These are phyloP conservation scores for Colletotrichum neosansevieriae DNA, from an alignment of 2,329 filamentous ascomycete species.

Conservation along the genomic window DNA sequence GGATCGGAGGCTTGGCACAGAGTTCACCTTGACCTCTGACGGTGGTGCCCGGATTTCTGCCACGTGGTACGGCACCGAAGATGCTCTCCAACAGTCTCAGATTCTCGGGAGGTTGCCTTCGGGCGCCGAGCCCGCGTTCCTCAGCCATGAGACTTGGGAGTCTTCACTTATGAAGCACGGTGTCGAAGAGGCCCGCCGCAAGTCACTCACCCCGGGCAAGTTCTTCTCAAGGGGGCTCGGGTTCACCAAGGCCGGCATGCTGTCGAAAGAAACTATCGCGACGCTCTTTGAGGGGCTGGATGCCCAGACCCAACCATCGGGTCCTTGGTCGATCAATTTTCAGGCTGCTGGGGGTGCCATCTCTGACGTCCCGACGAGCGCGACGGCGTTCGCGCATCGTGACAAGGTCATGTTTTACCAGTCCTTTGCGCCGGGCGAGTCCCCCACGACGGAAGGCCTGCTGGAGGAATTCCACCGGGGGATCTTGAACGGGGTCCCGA, in stretches of 20 bases:
- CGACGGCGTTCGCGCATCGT: constrained; percentile 67
- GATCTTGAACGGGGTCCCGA: background rate
- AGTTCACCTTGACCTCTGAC: constrained; percentile 60
- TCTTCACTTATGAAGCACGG: constrained; percentile 60
- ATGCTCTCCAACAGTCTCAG: constrained; percentile 60
- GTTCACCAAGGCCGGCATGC: constrained; percentile 56
- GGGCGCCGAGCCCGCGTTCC: constrained; percentile 52
- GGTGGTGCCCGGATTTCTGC: constrained; percentile 64
- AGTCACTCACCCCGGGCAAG: constrained; percentile 53
- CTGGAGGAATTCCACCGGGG: constrained; percentile 1
- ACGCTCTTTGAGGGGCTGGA: constrained; percentile 63
- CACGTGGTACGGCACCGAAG: constrained; percentile 64
- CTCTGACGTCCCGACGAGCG: constrained; percentile 61
- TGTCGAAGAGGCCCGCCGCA: constrained; percentile 55
- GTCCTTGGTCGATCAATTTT: constrained; percentile 68
- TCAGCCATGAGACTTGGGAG: constrained; percentile 65
- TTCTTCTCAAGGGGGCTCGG: constrained; percentile 65
- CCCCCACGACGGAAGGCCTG: constrained; percentile 46
- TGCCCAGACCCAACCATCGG: constrained; percentile 55
- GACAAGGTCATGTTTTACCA: constrained; percentile 69
- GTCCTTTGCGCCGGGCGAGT: constrained; percentile 61
- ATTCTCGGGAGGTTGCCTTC: constrained; percentile 56
- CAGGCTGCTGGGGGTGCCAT: constrained; percentile 66
- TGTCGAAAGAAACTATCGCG: constrained; percentile 55
- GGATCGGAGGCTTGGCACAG: constrained; percentile 62